phyloP scores from a whole-genome alignment of 108 stramenopile species.

The Cyclotella atomus region DNA sequence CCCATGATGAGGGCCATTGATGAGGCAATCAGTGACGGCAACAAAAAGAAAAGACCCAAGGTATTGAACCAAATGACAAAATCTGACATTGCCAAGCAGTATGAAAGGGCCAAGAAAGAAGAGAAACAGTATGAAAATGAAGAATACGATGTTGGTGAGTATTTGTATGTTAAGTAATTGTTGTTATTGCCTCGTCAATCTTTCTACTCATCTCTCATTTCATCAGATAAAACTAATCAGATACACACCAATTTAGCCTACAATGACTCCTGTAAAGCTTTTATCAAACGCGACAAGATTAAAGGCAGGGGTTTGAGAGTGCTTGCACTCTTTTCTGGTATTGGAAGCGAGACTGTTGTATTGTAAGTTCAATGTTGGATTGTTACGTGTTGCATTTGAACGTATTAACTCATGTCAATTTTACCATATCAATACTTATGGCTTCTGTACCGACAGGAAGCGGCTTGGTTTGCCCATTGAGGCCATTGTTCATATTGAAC shows the following conservation, averaged over 20 bases:
- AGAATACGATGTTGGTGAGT: slow-evolving; percentile 17
- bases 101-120: slow-evolving; percentile 13
- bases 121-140: slow-evolving; percentile 22
- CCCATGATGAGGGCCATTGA: slow-evolving; percentile 22
- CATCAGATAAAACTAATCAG: slow-evolving; percentile 7
- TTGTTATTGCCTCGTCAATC: neutral
- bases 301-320: slow-evolving; percentile 5
- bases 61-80: neutral
- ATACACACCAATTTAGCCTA: slow-evolving; percentile 12
- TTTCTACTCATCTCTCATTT: neutral
- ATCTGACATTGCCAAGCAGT: neutral
- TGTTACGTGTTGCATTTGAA: neutral
- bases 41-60: neutral
- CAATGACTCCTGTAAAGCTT: neutral
- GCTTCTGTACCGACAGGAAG: slow-evolving; percentile 8
- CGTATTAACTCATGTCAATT: neutral
- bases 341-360: slow-evolving; percentile 38
- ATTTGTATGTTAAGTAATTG: neutral
- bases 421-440: neutral
- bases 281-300: slow-evolving; percentile 6
- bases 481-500: slow-evolving; percentile 33
- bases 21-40: neutral
- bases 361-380: slow-evolving; percentile 5
- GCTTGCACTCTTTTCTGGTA: slow-evolving; percentile 38
- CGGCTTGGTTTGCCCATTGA: slow-evolving; percentile 29